Evolutionary conservation across 768 basidiomycete genomes (phyloP).

Genomic region (Leccinum sublutescens): DNA sequence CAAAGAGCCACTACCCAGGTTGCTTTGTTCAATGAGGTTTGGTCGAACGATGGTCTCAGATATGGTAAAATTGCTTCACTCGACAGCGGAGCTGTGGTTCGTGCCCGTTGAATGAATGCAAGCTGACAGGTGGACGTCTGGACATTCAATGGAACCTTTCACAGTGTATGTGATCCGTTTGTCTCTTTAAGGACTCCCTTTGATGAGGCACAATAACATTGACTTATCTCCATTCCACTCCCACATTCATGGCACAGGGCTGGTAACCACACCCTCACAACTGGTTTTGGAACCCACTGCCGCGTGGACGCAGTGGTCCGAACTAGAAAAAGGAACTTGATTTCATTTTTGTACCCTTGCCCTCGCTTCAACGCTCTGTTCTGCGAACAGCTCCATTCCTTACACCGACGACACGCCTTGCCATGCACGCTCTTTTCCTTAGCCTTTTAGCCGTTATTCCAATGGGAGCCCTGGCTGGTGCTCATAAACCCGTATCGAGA

Average conservation of each 20-base stretch:
- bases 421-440: conserved; percentile 35
- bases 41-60: conserved; percentile 39
- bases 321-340: neutral
- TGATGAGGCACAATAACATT: conserved; percentile 12
- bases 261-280: conserved; percentile 6
- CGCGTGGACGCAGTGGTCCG: conserved; percentile 3
- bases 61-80: conserved; percentile 48
- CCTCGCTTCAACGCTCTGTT: neutral
- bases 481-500: conserved; percentile 23
- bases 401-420: conserved; percentile 8
- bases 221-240: conserved; percentile 3
- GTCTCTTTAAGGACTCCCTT: neutral
- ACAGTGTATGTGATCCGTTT: neutral
- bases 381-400: conserved; percentile 7
- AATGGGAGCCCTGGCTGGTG: conserved; percentile 38
- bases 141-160: conserved; percentile 1
- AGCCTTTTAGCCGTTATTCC: conserved; percentile 33
- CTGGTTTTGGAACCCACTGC: neutral
- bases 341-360: neutral
- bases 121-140: neutral
- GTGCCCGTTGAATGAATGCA: neutral
- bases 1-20: neutral
- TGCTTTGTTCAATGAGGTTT: conserved; percentile 18
- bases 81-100: conserved; percentile 21
- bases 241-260: conserved; percentile 20